Percentiles rank a stretch among this genome's conserved stretches.
Evolutionary conservation across 1,139 yeast species (phyloP).

Genomic region (Candida labiduridarum): DNA sequence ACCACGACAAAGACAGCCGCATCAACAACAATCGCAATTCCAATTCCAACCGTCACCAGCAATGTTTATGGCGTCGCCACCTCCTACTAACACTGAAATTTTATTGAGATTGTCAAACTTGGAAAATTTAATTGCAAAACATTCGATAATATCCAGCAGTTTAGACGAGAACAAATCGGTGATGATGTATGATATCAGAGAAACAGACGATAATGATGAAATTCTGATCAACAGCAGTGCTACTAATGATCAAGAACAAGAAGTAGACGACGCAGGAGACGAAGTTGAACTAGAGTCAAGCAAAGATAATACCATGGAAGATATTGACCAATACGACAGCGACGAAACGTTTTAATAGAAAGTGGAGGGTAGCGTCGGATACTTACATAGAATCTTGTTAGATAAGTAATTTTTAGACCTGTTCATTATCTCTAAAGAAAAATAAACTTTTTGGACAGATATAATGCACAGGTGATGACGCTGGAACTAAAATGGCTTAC

Average conservation of each 20-base stretch:
- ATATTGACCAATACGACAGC: constrained; percentile 17
- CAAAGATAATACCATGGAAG: constrained; percentile 11
- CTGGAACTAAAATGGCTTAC: neutral
- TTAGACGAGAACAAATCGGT: constrained; percentile 9
- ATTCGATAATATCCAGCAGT: constrained; percentile 5
- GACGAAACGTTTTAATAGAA: constrained; percentile 18
- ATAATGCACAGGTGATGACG: neutral
- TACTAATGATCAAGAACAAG: constrained; percentile 8
- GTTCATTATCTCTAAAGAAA: too few relatives aligned
- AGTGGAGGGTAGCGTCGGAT: too few relatives aligned
- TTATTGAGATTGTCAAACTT: constrained; percentile 12
- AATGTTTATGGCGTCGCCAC: neutral
- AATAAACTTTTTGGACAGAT: neutral
- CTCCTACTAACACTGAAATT: constrained; percentile 9
- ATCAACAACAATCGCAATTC: constrained; percentile 1
- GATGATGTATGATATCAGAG: constrained; percentile 24
- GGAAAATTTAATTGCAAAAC: constrained; percentile 11
- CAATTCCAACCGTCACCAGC: neutral
- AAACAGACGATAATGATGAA: constrained; percentile 18
- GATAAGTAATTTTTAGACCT: neutral
- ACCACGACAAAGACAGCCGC: constrained; percentile 6
- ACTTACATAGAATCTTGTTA: too few relatives aligned
- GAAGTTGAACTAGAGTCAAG: neutral
- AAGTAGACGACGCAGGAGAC: constrained; percentile 7
- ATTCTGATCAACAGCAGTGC: constrained; percentile 22